Conservation (phyloP, 78 protist genomes). For the Dictyostelium intermedium region DNA sequence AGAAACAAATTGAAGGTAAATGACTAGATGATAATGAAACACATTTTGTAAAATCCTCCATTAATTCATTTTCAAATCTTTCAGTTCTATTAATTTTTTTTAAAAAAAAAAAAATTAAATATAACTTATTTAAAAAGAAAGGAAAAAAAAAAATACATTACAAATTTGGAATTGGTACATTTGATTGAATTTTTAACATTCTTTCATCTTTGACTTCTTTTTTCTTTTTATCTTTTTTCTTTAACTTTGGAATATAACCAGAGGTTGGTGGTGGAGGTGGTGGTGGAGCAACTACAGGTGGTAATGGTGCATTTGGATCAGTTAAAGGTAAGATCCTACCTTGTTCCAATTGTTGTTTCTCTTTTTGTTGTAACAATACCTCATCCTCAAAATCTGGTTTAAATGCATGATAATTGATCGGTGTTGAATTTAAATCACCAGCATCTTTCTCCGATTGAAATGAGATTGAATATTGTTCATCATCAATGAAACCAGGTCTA, state of each 20-base stretch:
- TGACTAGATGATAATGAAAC: conserved; percentile 56
- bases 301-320: not conserved
- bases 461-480: conserved; percentile 46
- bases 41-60: conserved; percentile 77
- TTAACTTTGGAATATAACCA: conserved; percentile 12
- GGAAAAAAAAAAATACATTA: not conserved
- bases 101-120: not conserved
- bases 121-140: not conserved
- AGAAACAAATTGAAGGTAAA: conserved; percentile 89
- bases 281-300: not conserved
- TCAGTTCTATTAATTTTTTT: conserved; percentile 13
- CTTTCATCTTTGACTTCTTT: conserved; percentile 39
- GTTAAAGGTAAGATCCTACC: not conserved
- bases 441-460: conserved; percentile 60
- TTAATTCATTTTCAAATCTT: conserved; percentile 50
- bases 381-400: conserved; percentile 57
- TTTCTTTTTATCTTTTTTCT: conserved; percentile 41
- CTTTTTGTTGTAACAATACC: not conserved
- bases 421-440: conserved; percentile 32
- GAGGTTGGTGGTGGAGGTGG: not conserved
- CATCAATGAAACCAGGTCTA: conserved; percentile 77
- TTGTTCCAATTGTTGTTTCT: conserved; percentile 6
- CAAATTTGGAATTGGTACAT: conserved; percentile 62
- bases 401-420: conserved; percentile 36
- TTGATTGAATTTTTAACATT: conserved; percentile 48